These are phyloP conservation scores for Naganishia sp. DNA, from an alignment of 1,284 basidiomycete species.

Conservation along the genomic window DNA sequence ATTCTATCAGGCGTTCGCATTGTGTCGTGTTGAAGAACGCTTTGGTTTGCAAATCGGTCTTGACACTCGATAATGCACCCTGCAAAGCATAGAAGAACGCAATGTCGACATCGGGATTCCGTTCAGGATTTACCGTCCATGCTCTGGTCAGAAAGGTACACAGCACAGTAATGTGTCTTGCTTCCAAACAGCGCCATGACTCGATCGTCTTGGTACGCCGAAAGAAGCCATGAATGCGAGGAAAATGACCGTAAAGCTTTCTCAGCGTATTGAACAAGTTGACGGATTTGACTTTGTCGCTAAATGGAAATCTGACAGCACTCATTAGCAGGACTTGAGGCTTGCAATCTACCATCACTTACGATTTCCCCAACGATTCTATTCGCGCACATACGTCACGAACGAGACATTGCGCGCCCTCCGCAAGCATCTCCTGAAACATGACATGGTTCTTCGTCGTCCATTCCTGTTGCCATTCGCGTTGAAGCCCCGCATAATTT, in stretches of 20 bases:
- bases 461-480: slow-evolving; percentile 13
- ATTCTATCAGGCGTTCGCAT: slow-evolving; percentile 15
- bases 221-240: not conserved
- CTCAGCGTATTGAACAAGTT: slow-evolving; percentile 13
- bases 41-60: not conserved
- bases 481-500: not conserved
- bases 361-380: slow-evolving; percentile 12
- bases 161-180: slow-evolving; percentile 9
- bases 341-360: not conserved
- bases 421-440: slow-evolving; percentile 8
- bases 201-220: not conserved
- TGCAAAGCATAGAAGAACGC: slow-evolving; percentile 11
- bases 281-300: slow-evolving; percentile 5
- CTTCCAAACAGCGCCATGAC: slow-evolving; percentile 7
- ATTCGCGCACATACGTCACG: slow-evolving; percentile 11
- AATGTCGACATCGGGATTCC: slow-evolving; percentile 11
- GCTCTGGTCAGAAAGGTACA: slow-evolving; percentile 9
- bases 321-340: not conserved
- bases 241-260: slow-evolving; percentile 4
- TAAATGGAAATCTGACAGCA: slow-evolving; percentile 6
- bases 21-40: slow-evolving; percentile 10
- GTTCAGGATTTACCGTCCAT: not conserved
- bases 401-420: not conserved
- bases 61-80: not conserved
- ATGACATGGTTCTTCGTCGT: slow-evolving; percentile 9